phyloP scores from a whole-genome alignment of 768 basidiomycete genomes.

The Lyophyllum semitale region DNA sequence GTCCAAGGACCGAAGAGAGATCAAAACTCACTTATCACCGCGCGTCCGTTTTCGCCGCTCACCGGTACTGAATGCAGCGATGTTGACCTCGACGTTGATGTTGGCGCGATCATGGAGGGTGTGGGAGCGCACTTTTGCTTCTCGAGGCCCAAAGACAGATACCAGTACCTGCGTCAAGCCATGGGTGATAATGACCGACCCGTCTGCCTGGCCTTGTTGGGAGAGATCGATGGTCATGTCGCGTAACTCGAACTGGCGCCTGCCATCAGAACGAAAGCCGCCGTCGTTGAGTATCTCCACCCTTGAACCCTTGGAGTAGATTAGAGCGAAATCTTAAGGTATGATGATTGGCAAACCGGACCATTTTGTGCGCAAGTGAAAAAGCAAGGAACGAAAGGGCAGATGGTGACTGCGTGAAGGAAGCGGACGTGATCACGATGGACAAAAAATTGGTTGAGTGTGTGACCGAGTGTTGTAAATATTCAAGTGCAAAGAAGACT shows the following conservation, averaged over 20 bases:
- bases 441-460: slow-evolving; percentile 1
- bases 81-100: slow-evolving; percentile 85
- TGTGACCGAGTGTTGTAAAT: slow-evolving; percentile 6
- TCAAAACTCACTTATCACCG: slow-evolving; percentile 86
- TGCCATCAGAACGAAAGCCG: slow-evolving; percentile 88
- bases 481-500: no score
- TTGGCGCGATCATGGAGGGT: slow-evolving; percentile 86
- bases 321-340: slow-evolving; percentile 5
- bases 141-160: slow-evolving; percentile 90
- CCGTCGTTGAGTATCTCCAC: slow-evolving; percentile 84
- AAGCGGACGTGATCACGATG: slow-evolving; percentile 10
- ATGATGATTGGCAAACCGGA: slow-evolving; percentile 13
- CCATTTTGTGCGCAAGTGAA: slow-evolving; percentile 16
- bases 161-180: slow-evolving; percentile 89
- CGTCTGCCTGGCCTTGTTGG: slow-evolving; percentile 78
- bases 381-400: slow-evolving; percentile 1
- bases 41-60: slow-evolving; percentile 75
- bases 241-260: slow-evolving; percentile 90
- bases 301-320: slow-evolving; percentile 40
- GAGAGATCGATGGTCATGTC: slow-evolving; percentile 78
- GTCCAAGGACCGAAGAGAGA: not conserved
- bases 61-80: slow-evolving; percentile 85
- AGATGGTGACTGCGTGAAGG: slow-evolving; percentile 6
- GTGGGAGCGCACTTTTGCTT: slow-evolving; percentile 79
- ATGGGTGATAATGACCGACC: slow-evolving; percentile 80